Evolutionary conservation across 2,329 filamentous ascomycete genomes (phyloP).

Genomic region (Falciphora oryzae): DNA sequence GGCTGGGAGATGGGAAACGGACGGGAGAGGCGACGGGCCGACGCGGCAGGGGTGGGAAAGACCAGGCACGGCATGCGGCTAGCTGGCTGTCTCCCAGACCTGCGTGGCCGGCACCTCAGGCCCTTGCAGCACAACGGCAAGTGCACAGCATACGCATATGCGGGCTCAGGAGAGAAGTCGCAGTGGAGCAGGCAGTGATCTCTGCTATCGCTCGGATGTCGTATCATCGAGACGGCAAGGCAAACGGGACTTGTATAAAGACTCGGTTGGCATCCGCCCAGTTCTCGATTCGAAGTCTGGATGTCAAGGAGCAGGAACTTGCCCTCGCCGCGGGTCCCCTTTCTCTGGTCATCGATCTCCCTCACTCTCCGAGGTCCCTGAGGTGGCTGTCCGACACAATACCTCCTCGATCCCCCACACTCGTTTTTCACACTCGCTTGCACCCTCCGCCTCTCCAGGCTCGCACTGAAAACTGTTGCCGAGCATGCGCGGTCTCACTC

Average conservation of each 20-base stretch:
- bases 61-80: background rate
- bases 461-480: background rate
- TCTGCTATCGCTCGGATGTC: background rate
- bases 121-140: background rate
- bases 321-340: background rate
- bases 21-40: background rate
- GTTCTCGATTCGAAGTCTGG: background rate
- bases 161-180: background rate
- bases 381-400: background rate
- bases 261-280: background rate
- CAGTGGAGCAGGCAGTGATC: background rate
- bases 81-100: background rate
- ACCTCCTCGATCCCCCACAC: background rate
- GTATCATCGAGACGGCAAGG: background rate
- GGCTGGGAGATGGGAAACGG: background rate
- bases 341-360: background rate
- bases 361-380: background rate
- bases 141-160: background rate
- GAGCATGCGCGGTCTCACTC: constrained; percentile 11
- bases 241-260: background rate
- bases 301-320: background rate
- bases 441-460: background rate
- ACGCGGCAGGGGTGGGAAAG: background rate
- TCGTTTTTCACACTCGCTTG: constrained; percentile 3
- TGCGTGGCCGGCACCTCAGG: background rate